A percentile compares a stretch with the other conserved stretches of the same genome.
Evolutionary conservation across 1,139 yeast genomes (phyloP).

Genomic region (Debaryomyces fabryi): DNA sequence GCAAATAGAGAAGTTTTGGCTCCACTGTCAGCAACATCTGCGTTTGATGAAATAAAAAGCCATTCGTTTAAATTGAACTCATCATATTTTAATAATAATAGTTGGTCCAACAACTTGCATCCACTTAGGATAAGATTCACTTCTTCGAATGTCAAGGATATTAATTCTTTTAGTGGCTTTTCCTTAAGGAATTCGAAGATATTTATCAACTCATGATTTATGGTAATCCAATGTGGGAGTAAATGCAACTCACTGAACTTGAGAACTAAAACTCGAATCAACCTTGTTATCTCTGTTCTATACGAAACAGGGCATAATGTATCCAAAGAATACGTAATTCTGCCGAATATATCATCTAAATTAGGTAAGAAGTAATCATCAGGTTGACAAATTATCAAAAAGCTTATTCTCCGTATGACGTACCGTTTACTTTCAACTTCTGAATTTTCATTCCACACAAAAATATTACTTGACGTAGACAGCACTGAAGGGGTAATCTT

Average conservation of each 20-base stretch:
- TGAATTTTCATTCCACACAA: conserved; percentile 74
- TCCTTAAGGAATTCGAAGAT: conserved; percentile 49
- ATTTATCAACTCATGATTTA: conserved; percentile 61
- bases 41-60: conserved; percentile 77
- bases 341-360: conserved; percentile 53
- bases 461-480: conserved; percentile 58
- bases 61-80: conserved; percentile 84
- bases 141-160: conserved; percentile 39
- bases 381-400: conserved; percentile 62
- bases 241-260: conserved; percentile 67
- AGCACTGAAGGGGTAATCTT: conserved; percentile 51
- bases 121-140: conserved; percentile 54
- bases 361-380: conserved; percentile 54
- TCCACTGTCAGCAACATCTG: conserved; percentile 58
- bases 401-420: conserved; percentile 61
- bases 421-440: conserved; percentile 56
- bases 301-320: conserved; percentile 35
- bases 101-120: conserved; percentile 76
- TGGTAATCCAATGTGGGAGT: conserved; percentile 69
- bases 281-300: conserved; percentile 51
- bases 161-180: conserved; percentile 32
- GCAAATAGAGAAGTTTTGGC: conserved; percentile 38
- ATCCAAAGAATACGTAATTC: conserved; percentile 47
- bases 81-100: conserved; percentile 68
- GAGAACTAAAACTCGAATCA: conserved; percentile 65